Base-by-base conservation (phyloP, 257 asterid species). In the Jasminum sambac region DNA sequence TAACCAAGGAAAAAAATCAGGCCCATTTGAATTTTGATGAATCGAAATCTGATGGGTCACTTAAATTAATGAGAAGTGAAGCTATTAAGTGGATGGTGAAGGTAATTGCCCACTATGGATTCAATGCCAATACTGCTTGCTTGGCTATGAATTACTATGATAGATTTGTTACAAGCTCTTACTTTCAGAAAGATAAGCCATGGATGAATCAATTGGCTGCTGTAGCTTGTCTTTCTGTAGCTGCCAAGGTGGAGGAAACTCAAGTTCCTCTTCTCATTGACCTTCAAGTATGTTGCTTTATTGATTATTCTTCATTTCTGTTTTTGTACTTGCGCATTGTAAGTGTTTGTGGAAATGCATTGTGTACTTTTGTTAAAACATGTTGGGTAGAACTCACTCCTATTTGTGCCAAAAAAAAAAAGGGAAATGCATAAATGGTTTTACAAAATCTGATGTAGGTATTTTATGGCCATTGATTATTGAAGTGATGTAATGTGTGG, bases 141-240 rank as follows among this genome's bases (percentile, higher is more conserved):
- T 79, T 84, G 64, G 84, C 83, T 68, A 74, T 84, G 70, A 68
- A 65, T 40, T 84, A 81, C 42, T 81, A 73, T 59, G 82, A 84
- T 74, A 81, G 84, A 70, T 81, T 76, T 58, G 41, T 84, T 19
- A 55, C 76, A 11, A 78, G 83, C 58, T 34, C 70, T 12, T 68
- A 64, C 48, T 76, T 84, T 59, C 82, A 81, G 81, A 76, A 72
- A 52, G 86, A 81, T 77, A 81, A 76, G 79, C 84, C 88, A 65
- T 84, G 86, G 88, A 81, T 69, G 86, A 79, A 79, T 70, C 88
- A 84, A 74, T 76, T 84, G 24, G 79, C 77, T 76, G 82, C 86
- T 37, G 86, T 84, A 30, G 81, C 88, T 55, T 84, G 83, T 70
- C 86, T 84, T 79, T 84, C 86, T 8, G 68, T 84, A 48, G 88